These are phyloP conservation scores for Penicillium polonicum DNA, from an alignment of 2,329 filamentous ascomycete genomes.

Conservation along the genomic window DNA sequence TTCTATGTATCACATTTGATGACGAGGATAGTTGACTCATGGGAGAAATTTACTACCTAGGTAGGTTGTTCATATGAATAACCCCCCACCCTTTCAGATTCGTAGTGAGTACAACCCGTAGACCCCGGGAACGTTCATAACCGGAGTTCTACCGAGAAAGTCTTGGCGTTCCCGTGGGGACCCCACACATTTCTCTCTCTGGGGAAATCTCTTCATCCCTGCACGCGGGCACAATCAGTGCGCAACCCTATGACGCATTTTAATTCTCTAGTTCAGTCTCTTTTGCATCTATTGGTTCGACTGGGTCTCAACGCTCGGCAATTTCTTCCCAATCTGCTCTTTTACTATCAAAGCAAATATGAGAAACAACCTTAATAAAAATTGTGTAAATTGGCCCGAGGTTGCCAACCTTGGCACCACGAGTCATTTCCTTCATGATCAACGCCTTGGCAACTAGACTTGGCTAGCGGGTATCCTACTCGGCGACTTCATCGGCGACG, in stretches of 20 bases:
- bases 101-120: neutral
- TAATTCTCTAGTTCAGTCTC: neutral
- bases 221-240: neutral
- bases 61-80: neutral
- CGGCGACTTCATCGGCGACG: neutral
- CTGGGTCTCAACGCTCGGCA: neutral
- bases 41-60: neutral
- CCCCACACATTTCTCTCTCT: slow-evolving; percentile 2
- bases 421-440: neutral
- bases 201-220: neutral
- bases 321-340: neutral
- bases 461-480: neutral
- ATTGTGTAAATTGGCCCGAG: neutral
- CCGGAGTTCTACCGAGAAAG: slow-evolving; percentile 1
- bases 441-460: neutral
- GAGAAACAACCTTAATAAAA: neutral
- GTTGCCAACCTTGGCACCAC: neutral
- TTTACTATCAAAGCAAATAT: neutral
- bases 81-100: neutral
- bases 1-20: neutral
- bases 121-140: neutral
- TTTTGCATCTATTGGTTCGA: neutral
- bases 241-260: neutral
- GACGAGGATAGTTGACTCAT: neutral
- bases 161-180: slow-evolving; percentile 1